These are phyloP conservation scores for Neopestalotiopsis sp. DNA, from an alignment of 2,329 filamentous ascomycete genomes.

Conservation along the genomic window DNA sequence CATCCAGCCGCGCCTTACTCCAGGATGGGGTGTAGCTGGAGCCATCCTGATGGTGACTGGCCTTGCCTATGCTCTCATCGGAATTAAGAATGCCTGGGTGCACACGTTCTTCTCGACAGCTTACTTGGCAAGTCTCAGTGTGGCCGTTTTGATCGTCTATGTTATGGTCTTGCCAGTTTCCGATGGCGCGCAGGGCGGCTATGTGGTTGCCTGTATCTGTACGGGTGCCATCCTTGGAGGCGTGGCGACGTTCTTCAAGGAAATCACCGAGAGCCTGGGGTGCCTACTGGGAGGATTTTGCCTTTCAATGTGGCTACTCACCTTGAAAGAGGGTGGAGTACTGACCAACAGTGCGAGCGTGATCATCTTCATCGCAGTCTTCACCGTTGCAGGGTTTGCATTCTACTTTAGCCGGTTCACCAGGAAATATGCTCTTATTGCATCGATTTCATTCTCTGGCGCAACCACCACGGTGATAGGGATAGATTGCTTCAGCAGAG, in stretches of 20 bases:
- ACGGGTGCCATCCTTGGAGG: slow-evolving; percentile 78
- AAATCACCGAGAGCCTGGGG: slow-evolving; percentile 80
- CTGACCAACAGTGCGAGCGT: slow-evolving; percentile 66
- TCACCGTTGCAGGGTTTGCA: slow-evolving; percentile 72
- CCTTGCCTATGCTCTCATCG: slow-evolving; percentile 73
- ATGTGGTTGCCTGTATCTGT: slow-evolving; percentile 77
- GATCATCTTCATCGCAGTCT: slow-evolving; percentile 75
- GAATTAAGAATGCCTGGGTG: slow-evolving; percentile 81
- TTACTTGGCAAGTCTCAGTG: slow-evolving; percentile 73
- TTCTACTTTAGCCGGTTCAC: slow-evolving; percentile 81
- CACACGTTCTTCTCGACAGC: slow-evolving; percentile 82
- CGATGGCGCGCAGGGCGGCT: slow-evolving; percentile 81
- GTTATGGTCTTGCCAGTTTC: slow-evolving; percentile 82
- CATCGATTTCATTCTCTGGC: slow-evolving; percentile 78
- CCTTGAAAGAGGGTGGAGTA: slow-evolving; percentile 76
- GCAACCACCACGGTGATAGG: slow-evolving; percentile 81
- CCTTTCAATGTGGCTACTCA: slow-evolving; percentile 88
- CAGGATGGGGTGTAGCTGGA: slow-evolving; percentile 80
- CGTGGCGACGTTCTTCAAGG: slow-evolving; percentile 77
- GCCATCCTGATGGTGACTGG: slow-evolving; percentile 77
- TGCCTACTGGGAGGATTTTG: slow-evolving; percentile 88
- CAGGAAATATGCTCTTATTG: slow-evolving; percentile 77
- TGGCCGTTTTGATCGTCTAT: slow-evolving; percentile 85
- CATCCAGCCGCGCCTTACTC: slow-evolving; percentile 75
- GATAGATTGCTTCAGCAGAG: slow-evolving; percentile 87